Evolutionary conservation across 495 filamentous ascomycete species (phyloP), one percentile per base, ranked within the genome.

Genomic region (Hypoxylon perforatum): DNA sequence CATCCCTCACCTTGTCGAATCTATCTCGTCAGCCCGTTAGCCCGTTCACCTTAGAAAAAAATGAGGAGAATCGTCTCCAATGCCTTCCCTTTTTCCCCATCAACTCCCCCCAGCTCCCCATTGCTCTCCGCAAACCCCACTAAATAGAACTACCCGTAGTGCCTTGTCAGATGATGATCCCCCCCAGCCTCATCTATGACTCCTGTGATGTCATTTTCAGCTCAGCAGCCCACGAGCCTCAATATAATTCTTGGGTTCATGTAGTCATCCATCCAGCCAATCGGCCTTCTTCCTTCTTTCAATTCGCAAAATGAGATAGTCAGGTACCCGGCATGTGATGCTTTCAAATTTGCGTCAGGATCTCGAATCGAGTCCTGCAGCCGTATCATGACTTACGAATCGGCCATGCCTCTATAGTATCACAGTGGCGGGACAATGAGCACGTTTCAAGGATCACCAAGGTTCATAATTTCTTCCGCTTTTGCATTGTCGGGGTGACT

Each of bases 141-240:
- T 64, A 63, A 69, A 69, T 60, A 63, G 45, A 38, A 58, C 36
- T 61, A 17, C 44, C 53, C 58, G 39, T 57, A 68, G 35, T 28
- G 44, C n/a, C n/a, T 39, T 25, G 33, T 54, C 57, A 69, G 48
- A 49, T 69, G 66, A 65, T 56, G 59, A 69, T 61, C 53, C 25
- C 35, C 59, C 41, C 44, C 52, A 69, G 66, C 66, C 66, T 69
- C 51, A 56, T 22, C 41, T 52, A 47, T 44, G 44, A 47, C 28
- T 51, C 10, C 4, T 41, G 61, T 69, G 66, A 69, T 69, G 66
- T 69, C 66, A 69, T 69, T 47, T 62, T 64, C 66, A 64, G 66
- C 66, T 69, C 55, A 9, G 52, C 36, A 63, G 30, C 25, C 33
- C 23, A 42, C 52, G 35, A 55, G 54, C 36, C 48, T 53, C 36